phyloP scores from a whole-genome alignment of 2,329 filamentous ascomycete species.

The Metarhizium anisopliae region DNA sequence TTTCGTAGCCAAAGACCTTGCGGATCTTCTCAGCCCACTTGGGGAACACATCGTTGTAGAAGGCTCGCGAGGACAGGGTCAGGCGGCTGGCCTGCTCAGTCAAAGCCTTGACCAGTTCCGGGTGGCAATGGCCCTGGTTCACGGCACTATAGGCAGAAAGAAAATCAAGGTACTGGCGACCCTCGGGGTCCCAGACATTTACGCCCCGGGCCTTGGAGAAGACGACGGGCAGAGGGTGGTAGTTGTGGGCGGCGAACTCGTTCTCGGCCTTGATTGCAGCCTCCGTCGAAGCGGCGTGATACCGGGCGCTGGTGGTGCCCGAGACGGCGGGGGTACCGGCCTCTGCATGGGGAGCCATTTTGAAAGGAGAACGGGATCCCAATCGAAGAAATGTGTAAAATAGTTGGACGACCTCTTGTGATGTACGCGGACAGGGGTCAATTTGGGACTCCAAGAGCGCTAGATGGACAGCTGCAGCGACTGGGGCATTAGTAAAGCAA shows the following conservation, averaged over 20 bases:
- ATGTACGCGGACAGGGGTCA: not conserved
- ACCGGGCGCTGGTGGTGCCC: slow-evolving; percentile 29
- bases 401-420: not conserved
- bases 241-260: slow-evolving; percentile 91
- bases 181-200: slow-evolving; percentile 95
- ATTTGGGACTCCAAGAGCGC: not conserved
- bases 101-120: slow-evolving; percentile 84
- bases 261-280: slow-evolving; percentile 74
- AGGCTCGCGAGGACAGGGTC: slow-evolving; percentile 88
- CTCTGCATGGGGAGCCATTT: slow-evolving; percentile 54
- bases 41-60: slow-evolving; percentile 98
- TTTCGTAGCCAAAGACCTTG: slow-evolving; percentile 85
- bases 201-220: slow-evolving; percentile 79
- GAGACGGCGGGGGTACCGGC: slow-evolving; percentile 19
- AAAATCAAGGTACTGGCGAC: slow-evolving; percentile 92
- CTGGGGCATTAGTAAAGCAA: not conserved
- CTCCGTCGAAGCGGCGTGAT: slow-evolving; percentile 70
- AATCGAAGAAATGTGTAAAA: not conserved
- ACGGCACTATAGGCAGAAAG: slow-evolving; percentile 96
- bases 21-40: slow-evolving; percentile 91
- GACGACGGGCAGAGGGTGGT: slow-evolving; percentile 92
- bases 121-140: slow-evolving; percentile 97
- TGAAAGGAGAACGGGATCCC: slow-evolving; percentile 6
- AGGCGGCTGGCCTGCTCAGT: slow-evolving; percentile 81
- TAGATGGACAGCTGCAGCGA: not conserved